Conservation (phyloP, 2,329 filamentous ascomycete genomes). For the Dothiorella sarmentorum region DNA sequence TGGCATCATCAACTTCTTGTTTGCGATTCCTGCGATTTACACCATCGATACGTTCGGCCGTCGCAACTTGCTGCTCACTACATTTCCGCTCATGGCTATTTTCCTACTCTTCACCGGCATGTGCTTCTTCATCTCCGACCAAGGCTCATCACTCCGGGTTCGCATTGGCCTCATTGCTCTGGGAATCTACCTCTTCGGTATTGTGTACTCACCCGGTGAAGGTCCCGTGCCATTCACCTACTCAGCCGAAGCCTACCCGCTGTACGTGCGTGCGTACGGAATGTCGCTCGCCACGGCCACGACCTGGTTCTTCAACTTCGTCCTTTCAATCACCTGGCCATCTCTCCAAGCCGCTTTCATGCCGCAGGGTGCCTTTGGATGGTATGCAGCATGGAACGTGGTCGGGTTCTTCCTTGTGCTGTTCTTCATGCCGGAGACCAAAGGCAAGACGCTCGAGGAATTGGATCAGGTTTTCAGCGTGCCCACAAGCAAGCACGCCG, state of each 20-base stretch:
- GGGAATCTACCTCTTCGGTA: slow-evolving; percentile 50
- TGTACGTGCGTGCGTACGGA: slow-evolving; percentile 43
- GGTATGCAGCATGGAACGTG: slow-evolving; percentile 56
- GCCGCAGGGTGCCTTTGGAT: slow-evolving; percentile 52
- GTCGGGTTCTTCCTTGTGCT: slow-evolving; percentile 51
- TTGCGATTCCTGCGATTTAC: slow-evolving; percentile 45
- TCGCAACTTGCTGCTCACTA: slow-evolving; percentile 43
- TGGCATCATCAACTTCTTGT: slow-evolving; percentile 45
- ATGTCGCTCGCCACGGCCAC: slow-evolving; percentile 50
- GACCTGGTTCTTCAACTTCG: slow-evolving; percentile 57
- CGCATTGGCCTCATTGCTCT: slow-evolving; percentile 35
- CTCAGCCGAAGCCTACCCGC: slow-evolving; percentile 44
- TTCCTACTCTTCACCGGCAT: slow-evolving; percentile 50
- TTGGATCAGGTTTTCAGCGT: slow-evolving; percentile 55
- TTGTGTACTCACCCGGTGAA: slow-evolving; percentile 48
- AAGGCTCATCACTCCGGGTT: slow-evolving; percentile 25
- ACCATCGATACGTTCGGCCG: slow-evolving; percentile 42
- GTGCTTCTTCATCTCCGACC: slow-evolving; percentile 34
- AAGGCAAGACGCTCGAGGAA: slow-evolving; percentile 33
- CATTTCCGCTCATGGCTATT: slow-evolving; percentile 48
- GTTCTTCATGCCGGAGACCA: slow-evolving; percentile 52
- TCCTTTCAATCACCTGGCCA: slow-evolving; percentile 54
- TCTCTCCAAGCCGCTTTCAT: slow-evolving; percentile 47
- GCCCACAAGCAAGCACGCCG: slow-evolving; percentile 37
- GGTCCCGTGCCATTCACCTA: slow-evolving; percentile 43